Evolutionary conservation across 306 rosid genomes (phyloP).

Genomic region (Quillaja saponaria): DNA sequence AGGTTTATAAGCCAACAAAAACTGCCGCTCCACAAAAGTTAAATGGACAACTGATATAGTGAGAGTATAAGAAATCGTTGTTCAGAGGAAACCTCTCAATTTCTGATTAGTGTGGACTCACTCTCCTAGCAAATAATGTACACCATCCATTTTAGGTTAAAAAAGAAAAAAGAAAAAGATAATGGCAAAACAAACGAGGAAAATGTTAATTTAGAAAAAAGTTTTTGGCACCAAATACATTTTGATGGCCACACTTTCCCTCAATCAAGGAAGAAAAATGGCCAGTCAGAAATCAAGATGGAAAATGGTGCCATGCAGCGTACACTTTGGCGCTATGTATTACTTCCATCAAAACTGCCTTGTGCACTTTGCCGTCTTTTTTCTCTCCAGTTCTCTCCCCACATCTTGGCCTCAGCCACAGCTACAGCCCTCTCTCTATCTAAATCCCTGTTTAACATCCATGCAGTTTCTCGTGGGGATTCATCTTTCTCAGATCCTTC

Average conservation of each 20-base stretch:
- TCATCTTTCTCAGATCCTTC: conserved; percentile 89
- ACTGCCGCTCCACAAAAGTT: too few relatives aligned
- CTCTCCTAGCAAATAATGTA: conserved; percentile 40
- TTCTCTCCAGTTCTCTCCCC: conserved; percentile 94
- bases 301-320: conserved; percentile 7
- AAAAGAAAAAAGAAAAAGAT: conserved; percentile 1
- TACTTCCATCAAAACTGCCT: conserved; percentile 71
- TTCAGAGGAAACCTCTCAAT: too few relatives aligned
- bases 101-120: too few relatives aligned
- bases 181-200: background rate
- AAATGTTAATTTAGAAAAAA: conserved; percentile 39
- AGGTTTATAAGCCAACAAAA: too few relatives aligned
- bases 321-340: conserved; percentile 34
- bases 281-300: conserved; percentile 23
- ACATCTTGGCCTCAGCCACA: conserved; percentile 91
- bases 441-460: conserved; percentile 67
- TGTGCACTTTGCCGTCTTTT: conserved; percentile 64
- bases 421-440: conserved; percentile 91
- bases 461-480: conserved; percentile 74
- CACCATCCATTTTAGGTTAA: conserved; percentile 29
- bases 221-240: conserved; percentile 38
- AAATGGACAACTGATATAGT: too few relatives aligned
- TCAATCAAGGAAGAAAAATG: conserved; percentile 25
- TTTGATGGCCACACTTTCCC: conserved; percentile 27
- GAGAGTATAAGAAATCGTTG: too few relatives aligned